Percentiles rank a stretch among this genome's conserved stretches.
phyloP scores from a whole-genome alignment of 202 grass and related monocot species.

The Brachypodium distachyon region DNA sequence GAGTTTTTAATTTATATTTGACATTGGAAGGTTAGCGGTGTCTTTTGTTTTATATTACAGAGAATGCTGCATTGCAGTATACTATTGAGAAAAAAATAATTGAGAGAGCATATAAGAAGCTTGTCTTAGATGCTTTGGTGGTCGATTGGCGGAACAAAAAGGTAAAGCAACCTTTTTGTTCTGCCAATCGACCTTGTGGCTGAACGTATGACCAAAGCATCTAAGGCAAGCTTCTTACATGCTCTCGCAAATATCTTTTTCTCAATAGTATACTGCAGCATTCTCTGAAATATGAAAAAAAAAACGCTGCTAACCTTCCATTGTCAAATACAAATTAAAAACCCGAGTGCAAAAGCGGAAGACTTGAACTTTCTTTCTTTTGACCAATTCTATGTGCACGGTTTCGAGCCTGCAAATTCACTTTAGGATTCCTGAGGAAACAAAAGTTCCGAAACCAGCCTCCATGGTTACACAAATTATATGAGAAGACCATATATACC shows the following conservation, averaged over 20 bases:
- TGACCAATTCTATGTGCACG: constrained; percentile 98
- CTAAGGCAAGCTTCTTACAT: constrained; percentile 98
- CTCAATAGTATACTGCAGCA: constrained; percentile 84
- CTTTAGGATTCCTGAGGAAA: constrained; percentile 84
- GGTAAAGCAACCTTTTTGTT: constrained; percentile 75
- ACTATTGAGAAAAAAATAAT: no score
- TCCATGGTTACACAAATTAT: not conserved
- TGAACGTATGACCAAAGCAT: constrained; percentile 99
- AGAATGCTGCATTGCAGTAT: no score
- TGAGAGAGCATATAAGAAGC: no score
- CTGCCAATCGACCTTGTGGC: constrained; percentile 88
- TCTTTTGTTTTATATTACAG: no score
- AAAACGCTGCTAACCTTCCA: not conserved
- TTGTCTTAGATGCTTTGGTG: no score
- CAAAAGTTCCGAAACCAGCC: not conserved
- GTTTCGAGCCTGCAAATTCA: constrained; percentile 92
- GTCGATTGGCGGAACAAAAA: no score
- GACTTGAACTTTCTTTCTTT: constrained; percentile 99
- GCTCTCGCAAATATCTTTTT: constrained; percentile 98
- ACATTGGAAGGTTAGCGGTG: no score
- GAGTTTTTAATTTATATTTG: no score
- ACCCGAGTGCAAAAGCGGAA: constrained; percentile 99
- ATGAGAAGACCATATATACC: constrained; percentile 45
- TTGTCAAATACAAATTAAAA: not conserved
- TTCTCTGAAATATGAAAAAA: not conserved